A percentile compares a stretch with the other conserved stretches of the same genome.
phyloP scores from a whole-genome alignment of 192 early-diverging fungal genomes.

The Coemansia sp. region DNA sequence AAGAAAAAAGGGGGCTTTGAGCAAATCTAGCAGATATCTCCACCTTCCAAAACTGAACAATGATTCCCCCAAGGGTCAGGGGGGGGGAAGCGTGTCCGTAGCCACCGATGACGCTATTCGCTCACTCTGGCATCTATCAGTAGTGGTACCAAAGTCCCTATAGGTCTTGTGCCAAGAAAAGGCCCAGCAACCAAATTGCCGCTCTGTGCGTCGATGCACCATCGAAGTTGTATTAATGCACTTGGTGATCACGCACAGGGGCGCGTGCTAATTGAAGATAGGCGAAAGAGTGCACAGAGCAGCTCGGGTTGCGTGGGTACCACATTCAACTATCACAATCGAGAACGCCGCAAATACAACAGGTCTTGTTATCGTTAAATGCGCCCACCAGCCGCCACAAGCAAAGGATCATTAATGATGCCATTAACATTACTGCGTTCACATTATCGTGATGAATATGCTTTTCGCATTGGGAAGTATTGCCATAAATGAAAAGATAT shows the following conservation, averaged over 20 bases:
- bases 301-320: neutral
- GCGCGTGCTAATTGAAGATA: neutral
- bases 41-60: neutral
- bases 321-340: neutral
- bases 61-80: conserved; percentile 2
- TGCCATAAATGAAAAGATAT: neutral
- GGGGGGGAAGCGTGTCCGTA: neutral
- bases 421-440: neutral
- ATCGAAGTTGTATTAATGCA: neutral
- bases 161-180: neutral
- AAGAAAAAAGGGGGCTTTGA: neutral
- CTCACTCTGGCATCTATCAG: neutral
- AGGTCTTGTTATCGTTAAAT: neutral
- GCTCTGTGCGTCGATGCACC: neutral
- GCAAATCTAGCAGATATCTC: neutral
- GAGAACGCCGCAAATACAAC: neutral
- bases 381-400: neutral
- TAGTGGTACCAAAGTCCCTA: neutral
- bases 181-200: neutral
- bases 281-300: neutral
- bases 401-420: neutral
- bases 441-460: neutral
- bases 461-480: neutral
- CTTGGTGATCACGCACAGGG: neutral
- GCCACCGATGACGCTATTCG: neutral